Evolutionary conservation across 139 green algal species (phyloP).

Genomic region (Diplosphaera chodatii): DNA sequence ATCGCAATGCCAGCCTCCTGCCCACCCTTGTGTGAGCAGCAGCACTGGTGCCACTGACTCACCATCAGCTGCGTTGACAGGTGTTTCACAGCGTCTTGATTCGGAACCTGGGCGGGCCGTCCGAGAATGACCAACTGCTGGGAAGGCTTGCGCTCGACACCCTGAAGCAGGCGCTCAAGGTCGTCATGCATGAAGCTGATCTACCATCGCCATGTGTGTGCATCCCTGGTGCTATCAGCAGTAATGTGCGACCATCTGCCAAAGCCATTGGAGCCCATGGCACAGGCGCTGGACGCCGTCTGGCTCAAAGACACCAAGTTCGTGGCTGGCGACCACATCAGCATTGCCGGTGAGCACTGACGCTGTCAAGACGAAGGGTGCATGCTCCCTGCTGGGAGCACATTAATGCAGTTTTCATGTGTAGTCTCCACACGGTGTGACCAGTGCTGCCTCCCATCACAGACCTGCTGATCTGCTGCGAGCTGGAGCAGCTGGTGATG

Average conservation of each 20-base stretch:
- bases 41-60: too few species aligned
- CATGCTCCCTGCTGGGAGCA: too few species aligned
- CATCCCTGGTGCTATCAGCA: not conserved
- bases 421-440: too few species aligned
- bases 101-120: not conserved
- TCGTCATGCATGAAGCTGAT: not conserved
- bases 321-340: not conserved
- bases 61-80: too few species aligned
- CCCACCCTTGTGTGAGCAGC: too few species aligned
- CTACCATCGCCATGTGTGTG: too few species aligned
- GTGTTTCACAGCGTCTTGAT: not conserved
- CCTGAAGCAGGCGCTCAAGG: not conserved
- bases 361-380: too few species aligned
- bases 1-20: too few species aligned
- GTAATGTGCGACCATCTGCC: not conserved
- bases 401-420: too few species aligned
- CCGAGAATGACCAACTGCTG: not conserved
- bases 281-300: not conserved
- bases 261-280: not conserved
- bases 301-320: not conserved
- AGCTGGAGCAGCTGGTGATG: not conserved
- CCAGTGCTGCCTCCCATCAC: too few species aligned
- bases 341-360: not conserved
- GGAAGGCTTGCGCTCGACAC: not conserved
- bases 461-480: conserved; percentile 1